phyloP scores from a whole-genome alignment of 345 rosid genomes.

The Populus simonii region DNA sequence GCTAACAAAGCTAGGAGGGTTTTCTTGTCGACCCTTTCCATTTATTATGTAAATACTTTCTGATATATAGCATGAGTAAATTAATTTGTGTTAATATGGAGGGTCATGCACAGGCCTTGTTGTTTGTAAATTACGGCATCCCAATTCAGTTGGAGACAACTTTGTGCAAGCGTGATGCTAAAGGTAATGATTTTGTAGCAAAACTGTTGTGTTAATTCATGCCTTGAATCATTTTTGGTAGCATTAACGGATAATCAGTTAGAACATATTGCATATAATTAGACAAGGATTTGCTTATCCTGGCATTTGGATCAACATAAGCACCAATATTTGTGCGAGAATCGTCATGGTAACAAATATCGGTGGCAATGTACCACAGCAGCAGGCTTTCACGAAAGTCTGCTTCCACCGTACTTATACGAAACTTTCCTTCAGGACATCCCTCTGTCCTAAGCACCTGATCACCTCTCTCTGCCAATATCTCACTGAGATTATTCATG shows the following conservation, averaged over 20 bases:
- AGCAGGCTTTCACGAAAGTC: background rate
- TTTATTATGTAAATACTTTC: background rate
- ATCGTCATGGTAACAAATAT: background rate
- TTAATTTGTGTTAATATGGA: background rate
- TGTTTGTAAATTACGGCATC: conserved; percentile 11
- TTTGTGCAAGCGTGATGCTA: background rate
- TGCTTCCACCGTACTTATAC: background rate
- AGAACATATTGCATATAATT: background rate
- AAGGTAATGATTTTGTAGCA: background rate
- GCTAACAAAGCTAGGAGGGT: background rate
- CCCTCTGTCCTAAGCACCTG: background rate
- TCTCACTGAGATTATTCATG: background rate
- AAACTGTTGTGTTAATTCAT: background rate
- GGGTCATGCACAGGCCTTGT: background rate
- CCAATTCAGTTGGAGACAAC: background rate
- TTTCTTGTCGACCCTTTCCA: background rate
- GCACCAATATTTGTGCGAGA: no score
- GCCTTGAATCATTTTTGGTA: background rate
- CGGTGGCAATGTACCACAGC: background rate
- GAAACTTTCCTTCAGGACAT: background rate
- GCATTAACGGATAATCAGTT: background rate
- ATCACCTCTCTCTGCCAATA: background rate
- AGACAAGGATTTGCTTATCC: background rate
- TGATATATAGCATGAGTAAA: background rate
- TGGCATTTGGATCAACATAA: no score